Evolutionary conservation across 2,329 filamentous ascomycete species (phyloP).

Genomic region (Zalaria sp.): DNA sequence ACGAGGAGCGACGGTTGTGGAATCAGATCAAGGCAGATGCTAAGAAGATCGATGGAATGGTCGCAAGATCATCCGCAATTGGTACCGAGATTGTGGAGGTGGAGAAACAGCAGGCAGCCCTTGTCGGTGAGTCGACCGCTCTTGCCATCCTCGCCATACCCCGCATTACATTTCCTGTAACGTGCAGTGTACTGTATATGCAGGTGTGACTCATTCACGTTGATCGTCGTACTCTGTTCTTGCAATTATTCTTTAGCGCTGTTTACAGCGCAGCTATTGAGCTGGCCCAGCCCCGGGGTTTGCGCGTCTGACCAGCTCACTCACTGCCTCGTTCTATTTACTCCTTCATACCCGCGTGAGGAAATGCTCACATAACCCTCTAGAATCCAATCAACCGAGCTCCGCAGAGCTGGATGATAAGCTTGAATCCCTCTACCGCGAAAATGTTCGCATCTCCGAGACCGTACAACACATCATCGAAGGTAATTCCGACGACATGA

Average conservation of each 20-base stretch:
- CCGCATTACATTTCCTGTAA: too few species aligned
- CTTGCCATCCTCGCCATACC: too few species aligned
- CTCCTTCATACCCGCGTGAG: neutral
- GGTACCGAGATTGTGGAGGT: conserved; percentile 21
- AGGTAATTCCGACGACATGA: conserved; percentile 27
- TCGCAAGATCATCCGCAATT: conserved; percentile 18
- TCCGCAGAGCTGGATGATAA: conserved; percentile 27
- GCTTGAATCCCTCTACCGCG: conserved; percentile 31
- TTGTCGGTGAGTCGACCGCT: conserved; percentile 8
- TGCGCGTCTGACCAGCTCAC: too few species aligned
- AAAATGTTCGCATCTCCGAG: conserved; percentile 33
- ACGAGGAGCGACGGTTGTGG: conserved; percentile 36
- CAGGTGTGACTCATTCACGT: too few species aligned
- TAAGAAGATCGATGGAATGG: conserved; percentile 29
- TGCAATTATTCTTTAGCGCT: neutral
- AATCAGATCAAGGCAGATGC: conserved; percentile 31
- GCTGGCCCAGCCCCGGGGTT: too few species aligned
- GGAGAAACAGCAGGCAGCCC: conserved; percentile 18
- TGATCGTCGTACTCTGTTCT: neutral
- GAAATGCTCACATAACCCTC: neutral
- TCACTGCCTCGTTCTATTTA: neutral
- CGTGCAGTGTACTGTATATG: too few species aligned
- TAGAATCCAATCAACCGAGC: conserved; percentile 13
- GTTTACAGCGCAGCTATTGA: too few species aligned
- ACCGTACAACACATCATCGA: conserved; percentile 29